Percentiles rank a stretch among this genome's conserved stretches.
Evolutionary conservation across 1,284 basidiomycete genomes (phyloP).

Genomic region (Tilletiaria anomala): DNA sequence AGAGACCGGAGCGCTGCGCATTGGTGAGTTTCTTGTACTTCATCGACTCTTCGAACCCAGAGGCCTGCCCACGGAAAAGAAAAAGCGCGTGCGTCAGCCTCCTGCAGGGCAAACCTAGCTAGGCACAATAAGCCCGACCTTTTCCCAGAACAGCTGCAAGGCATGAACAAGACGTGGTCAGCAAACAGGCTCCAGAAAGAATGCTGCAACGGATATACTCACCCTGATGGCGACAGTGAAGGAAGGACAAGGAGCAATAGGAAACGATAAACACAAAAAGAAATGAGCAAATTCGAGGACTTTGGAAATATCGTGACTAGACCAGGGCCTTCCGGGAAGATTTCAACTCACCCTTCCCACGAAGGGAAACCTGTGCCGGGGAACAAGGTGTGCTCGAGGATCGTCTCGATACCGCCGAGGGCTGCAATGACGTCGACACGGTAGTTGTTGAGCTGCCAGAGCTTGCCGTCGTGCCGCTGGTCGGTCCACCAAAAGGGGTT

Average conservation of each 20-base stretch:
- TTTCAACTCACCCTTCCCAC: too few relatives aligned
- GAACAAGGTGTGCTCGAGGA: conserved; percentile 79
- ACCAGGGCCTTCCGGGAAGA: neutral
- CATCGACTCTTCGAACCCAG: conserved; percentile 93
- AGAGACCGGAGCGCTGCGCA: conserved; percentile 86
- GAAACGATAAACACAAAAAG: too few relatives aligned
- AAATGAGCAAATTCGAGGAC: too few relatives aligned
- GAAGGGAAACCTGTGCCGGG: conserved; percentile 76
- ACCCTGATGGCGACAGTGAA: too few relatives aligned
- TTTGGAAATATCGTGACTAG: neutral
- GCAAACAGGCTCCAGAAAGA: too few relatives aligned
- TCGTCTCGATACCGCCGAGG: conserved; percentile 90
- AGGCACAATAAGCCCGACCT: too few relatives aligned
- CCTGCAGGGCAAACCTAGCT: too few relatives aligned
- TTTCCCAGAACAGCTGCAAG: too few relatives aligned
- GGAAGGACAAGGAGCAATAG: too few relatives aligned
- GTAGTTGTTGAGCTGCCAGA: conserved; percentile 97
- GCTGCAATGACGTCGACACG: conserved; percentile 99
- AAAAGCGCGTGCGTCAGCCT: neutral
- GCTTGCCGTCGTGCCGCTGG: conserved; percentile 90
- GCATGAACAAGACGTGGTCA: too few relatives aligned
- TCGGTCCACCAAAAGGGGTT: conserved; percentile 99
- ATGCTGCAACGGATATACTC: too few relatives aligned
- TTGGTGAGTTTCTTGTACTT: conserved; percentile 62
- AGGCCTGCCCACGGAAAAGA: neutral